Conservation (phyloP, 2,329 filamentous ascomycete species). For the Mycogone perniciosa region DNA sequence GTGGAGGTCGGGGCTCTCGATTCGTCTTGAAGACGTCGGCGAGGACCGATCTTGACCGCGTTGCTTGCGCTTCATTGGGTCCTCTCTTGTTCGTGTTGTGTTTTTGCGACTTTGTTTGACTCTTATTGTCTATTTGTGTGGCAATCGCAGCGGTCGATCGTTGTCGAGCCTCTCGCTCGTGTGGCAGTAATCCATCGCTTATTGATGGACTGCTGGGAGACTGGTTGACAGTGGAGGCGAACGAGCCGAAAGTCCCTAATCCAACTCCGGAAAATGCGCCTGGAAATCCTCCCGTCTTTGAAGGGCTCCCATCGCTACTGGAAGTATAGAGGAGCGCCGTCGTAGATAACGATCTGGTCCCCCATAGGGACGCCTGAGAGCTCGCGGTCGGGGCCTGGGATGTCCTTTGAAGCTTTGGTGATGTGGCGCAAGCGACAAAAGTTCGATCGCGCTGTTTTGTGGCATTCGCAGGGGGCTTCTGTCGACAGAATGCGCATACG, state of each 20-base stretch:
- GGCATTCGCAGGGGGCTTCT: constrained; percentile 20
- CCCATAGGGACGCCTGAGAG: constrained; percentile 3
- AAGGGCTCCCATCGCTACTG: constrained; percentile 15
- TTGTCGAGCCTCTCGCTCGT: constrained; percentile 32
- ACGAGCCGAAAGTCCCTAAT: constrained; percentile 17
- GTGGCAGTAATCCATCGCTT: constrained; percentile 28
- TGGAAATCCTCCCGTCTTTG: constrained; percentile 19
- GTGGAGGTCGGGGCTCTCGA: constrained; percentile 19
- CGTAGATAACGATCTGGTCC: constrained; percentile 23
- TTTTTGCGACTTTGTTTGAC: neutral
- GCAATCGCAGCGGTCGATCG: constrained; percentile 16
- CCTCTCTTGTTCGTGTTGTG: neutral
- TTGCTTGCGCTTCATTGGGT: constrained; percentile 10
- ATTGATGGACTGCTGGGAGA: constrained; percentile 3
- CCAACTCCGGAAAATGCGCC: constrained; percentile 18
- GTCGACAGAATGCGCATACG: constrained; percentile 36
- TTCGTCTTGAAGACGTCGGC: constrained; percentile 29
- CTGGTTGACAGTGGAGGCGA: constrained; percentile 11
- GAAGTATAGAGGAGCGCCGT: constrained; percentile 19
- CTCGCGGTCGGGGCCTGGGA: neutral
- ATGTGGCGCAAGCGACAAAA: neutral
- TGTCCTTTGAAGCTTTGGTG: neutral
- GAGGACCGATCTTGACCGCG: constrained; percentile 24
- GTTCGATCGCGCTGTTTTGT: constrained; percentile 2
- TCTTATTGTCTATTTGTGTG: neutral